These are phyloP conservation scores for Protomyces arabidopsidicola DNA, from an alignment of 1,139 yeast genomes.

Conservation along the genomic window DNA sequence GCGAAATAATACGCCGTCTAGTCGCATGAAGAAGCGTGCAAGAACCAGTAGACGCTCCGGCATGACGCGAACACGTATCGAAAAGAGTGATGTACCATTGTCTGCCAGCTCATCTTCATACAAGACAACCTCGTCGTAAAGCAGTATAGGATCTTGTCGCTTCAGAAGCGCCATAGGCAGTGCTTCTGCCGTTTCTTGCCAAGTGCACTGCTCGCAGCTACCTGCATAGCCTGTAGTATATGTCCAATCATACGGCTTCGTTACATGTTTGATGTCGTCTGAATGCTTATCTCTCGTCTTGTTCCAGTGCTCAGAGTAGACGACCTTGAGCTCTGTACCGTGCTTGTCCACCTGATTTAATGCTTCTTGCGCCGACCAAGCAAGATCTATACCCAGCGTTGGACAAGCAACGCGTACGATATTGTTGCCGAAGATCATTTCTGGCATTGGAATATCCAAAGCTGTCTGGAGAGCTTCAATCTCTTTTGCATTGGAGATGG, in stretches of 20 bases:
- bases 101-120: constrained; percentile 96
- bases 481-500: constrained; percentile 70
- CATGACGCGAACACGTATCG: constrained; percentile 85
- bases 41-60: constrained; percentile 67
- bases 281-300: constrained; percentile 38
- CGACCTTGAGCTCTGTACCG: constrained; percentile 58
- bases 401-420: constrained; percentile 51
- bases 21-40: constrained; percentile 74
- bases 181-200: constrained; percentile 35
- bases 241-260: constrained; percentile 94
- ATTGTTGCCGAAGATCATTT: constrained; percentile 95
- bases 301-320: constrained; percentile 64
- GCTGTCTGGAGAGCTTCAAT: constrained; percentile 62
- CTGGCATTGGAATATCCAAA: constrained; percentile 81
- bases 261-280: constrained; percentile 49
- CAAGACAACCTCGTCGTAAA: constrained; percentile 80
- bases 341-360: constrained; percentile 58
- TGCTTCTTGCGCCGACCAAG: constrained; percentile 77
- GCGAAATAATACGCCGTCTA: constrained; percentile 81
- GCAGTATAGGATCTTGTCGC: constrained; percentile 77
- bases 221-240: constrained; percentile 80
- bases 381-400: constrained; percentile 47
- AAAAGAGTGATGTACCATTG: constrained; percentile 78
- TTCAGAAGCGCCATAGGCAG: constrained; percentile 69
- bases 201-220: constrained; percentile 37